phyloP scores from a whole-genome alignment of 2,329 filamentous ascomycete genomes.

The Thermoascus crustaceus region DNA sequence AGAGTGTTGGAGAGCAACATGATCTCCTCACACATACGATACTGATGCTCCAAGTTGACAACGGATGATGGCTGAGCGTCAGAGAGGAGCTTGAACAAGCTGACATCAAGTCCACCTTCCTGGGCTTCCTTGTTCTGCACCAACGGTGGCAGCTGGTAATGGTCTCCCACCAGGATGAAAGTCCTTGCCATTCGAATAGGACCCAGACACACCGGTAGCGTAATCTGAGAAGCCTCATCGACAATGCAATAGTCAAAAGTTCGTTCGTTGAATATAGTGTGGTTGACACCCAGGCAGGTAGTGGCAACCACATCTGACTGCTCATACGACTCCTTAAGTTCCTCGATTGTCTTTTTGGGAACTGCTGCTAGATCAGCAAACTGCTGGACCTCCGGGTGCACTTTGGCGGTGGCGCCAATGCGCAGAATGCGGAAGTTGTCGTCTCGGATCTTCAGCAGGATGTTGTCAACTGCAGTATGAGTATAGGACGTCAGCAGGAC shows the following conservation, averaged over 20 bases:
- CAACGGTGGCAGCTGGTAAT: constrained; percentile 89
- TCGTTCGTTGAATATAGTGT: constrained; percentile 77
- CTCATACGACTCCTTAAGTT: constrained; percentile 76
- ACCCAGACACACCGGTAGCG: constrained; percentile 84
- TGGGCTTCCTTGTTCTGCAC: constrained; percentile 87
- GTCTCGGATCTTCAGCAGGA: constrained; percentile 78
- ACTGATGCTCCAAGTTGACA: constrained; percentile 88
- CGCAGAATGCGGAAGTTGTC: constrained; percentile 72
- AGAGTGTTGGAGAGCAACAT: constrained; percentile 89
- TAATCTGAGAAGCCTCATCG: constrained; percentile 96
- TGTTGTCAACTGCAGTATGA: constrained; percentile 96
- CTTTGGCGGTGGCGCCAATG: constrained; percentile 75
- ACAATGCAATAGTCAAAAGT: constrained; percentile 98
- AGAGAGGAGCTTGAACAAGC: constrained; percentile 86
- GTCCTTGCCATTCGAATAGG: constrained; percentile 87
- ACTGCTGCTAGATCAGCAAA: constrained; percentile 74
- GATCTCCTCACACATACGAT: constrained; percentile 96
- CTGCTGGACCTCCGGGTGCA: constrained; percentile 77
- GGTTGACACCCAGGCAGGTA: constrained; percentile 86
- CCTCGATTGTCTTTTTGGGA: constrained; percentile 68
- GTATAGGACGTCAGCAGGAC: constrained; percentile 93
- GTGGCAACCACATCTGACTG: constrained; percentile 84
- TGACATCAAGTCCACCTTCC: constrained; percentile 79
- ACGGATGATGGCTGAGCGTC: constrained; percentile 82
- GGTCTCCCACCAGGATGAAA: constrained; percentile 92